Evolutionary conservation across 352 stramenopile genomes (phyloP), one percentile per base, ranked within the genome.

Genomic region (Aphanomyces astaci): DNA sequence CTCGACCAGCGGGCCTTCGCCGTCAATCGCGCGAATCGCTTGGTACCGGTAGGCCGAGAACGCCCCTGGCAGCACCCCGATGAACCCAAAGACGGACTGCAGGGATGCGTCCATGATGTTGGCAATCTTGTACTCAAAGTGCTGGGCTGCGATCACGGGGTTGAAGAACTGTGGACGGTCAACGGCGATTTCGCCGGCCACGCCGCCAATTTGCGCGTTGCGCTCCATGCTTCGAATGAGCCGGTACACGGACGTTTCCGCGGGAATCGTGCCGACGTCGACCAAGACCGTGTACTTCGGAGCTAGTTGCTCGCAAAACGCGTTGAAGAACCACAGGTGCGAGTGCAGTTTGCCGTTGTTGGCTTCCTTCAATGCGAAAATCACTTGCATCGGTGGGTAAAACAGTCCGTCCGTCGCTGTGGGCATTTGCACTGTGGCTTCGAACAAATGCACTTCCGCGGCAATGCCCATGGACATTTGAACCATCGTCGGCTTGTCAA

Each of bases 291-390:
- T 82, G 69, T 86, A 85, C 36, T 64, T 80, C 2, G 78, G 78
- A 24, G 79, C 48, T 2, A 86, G 48, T 63, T 83, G 78, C 59
- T 82, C 76, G 22, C 73, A 74, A 48, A 86, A 86, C 19, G 71
- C 78, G 53, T 77, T 83, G 63, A 83, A 86, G 63, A 83, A 83
- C 78, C 76, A 85, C 19, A 81, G 25, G 48, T 82, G 78, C 19
- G 76, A 82, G 64, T 82, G 72, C 4, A 85, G 69, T 54, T 82
- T 79, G 62, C 78, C 76, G 11, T 64, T 68, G 32, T 80, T 81
- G 60, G 73, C 54, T 68, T 85, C 76, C 43, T 85, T 85, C n/a
- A 85, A 71, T 24, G 72, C 78, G 62, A 75, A 80, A n/a, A 81
- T 76, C 33, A 82, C 59, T 67, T 82, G 78, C 19, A 86, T 73